phyloP scores from a whole-genome alignment of 768 basidiomycete species.

The Strobilomyces confusus region DNA sequence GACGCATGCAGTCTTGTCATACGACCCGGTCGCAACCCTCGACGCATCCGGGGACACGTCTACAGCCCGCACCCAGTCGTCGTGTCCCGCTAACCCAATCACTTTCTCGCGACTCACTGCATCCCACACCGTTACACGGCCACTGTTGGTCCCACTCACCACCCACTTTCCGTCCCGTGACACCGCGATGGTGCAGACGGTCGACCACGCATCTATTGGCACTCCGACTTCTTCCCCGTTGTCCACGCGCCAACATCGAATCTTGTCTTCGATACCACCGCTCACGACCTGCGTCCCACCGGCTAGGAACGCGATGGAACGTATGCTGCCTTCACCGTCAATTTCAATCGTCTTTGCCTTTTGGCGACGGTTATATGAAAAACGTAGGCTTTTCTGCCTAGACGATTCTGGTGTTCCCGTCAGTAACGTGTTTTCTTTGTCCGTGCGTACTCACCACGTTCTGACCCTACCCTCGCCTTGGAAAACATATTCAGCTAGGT shows the following conservation, averaged over 20 bases:
- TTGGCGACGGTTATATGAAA: neutral
- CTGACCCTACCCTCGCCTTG: neutral
- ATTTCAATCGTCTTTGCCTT: neutral
- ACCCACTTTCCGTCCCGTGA: slow-evolving; percentile 4
- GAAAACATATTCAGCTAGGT: neutral
- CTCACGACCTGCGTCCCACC: slow-evolving; percentile 5
- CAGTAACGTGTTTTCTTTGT: neutral
- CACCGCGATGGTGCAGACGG: slow-evolving; percentile 1
- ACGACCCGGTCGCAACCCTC: slow-evolving; percentile 3
- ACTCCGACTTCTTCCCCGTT: slow-evolving; percentile 2
- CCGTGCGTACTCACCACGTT: neutral
- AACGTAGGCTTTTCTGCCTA: neutral
- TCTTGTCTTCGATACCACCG: slow-evolving; percentile 1
- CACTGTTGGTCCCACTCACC: slow-evolving; percentile 3
- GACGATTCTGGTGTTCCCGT: neutral
- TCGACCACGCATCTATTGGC: slow-evolving; percentile 4
- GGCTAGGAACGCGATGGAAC: slow-evolving; percentile 4
- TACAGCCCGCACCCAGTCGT: slow-evolving; percentile 3
- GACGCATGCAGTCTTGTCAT: slow-evolving; percentile 7
- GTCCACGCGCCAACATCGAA: slow-evolving; percentile 6
- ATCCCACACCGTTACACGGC: slow-evolving; percentile 4
- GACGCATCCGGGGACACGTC: slow-evolving; percentile 2
- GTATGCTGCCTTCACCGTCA: slow-evolving; percentile 3
- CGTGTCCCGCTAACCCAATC: neutral
- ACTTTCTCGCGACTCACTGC: neutral